Evolutionary conservation across 257 asterid genomes (phyloP).

Genomic region (Scutellaria barbata): DNA sequence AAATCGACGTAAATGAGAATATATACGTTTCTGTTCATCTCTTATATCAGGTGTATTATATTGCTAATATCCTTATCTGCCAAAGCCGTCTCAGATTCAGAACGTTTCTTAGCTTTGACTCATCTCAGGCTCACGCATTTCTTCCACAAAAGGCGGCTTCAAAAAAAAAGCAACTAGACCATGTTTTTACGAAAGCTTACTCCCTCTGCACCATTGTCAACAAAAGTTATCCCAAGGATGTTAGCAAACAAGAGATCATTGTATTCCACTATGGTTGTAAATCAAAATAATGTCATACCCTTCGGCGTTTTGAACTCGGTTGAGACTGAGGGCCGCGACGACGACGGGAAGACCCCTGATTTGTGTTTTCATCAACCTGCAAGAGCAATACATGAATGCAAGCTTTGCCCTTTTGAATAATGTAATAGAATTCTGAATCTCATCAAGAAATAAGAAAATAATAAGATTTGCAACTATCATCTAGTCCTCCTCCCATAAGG

Average conservation of each 20-base stretch:
- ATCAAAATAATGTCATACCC: conserved; percentile 42
- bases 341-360: conserved; percentile 47
- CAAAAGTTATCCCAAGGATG: neutral
- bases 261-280: neutral
- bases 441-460: neutral
- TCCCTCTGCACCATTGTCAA: conserved; percentile 45
- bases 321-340: conserved; percentile 40
- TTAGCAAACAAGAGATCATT: neutral
- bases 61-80: neutral
- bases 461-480: neutral
- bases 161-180: neutral
- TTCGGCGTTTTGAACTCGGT: conserved; percentile 58
- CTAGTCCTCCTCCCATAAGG: neutral
- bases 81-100: conserved; percentile 21
- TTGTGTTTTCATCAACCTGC: conserved; percentile 49
- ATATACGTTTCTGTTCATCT: conserved; percentile 22
- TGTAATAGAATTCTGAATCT: neutral
- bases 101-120: neutral
- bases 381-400: conserved; percentile 13
- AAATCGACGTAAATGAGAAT: neutral
- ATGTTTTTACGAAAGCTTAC: conserved; percentile 21
- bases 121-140: conserved; percentile 5
- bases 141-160: conserved; percentile 20
- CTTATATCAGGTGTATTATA: no score
- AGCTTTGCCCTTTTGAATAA: neutral